Conservation (phyloP, 164 flowering plant genomes). For the Liquidambar formosana region DNA sequence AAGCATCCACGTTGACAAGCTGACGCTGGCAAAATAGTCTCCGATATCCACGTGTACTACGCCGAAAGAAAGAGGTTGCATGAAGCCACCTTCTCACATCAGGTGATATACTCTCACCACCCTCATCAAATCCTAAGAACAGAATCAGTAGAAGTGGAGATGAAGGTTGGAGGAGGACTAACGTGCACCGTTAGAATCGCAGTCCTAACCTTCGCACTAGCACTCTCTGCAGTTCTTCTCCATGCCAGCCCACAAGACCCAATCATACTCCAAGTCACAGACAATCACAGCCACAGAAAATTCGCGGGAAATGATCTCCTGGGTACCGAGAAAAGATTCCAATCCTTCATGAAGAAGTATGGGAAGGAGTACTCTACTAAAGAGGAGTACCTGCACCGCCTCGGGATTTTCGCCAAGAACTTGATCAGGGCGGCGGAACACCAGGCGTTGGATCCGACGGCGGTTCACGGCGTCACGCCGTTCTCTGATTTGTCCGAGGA, state of each 20-base stretch:
- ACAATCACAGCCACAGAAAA: slow-evolving; percentile 13
- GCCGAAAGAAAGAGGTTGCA: too few species aligned
- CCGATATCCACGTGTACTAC: too few species aligned
- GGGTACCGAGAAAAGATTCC: slow-evolving; percentile 47
- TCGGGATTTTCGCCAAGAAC: slow-evolving; percentile 63
- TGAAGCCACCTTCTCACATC: too few species aligned
- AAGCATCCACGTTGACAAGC: too few species aligned
- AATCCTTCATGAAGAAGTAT: slow-evolving; percentile 53
- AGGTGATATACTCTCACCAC: too few species aligned
- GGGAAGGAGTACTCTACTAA: slow-evolving; percentile 54
- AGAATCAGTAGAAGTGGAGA: background rate
- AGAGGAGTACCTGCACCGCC: slow-evolving; percentile 74
- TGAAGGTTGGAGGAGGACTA: slow-evolving; percentile 18
- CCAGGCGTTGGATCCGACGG: slow-evolving; percentile 78
- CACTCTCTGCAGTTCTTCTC: slow-evolving; percentile 8
- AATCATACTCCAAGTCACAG: slow-evolving; percentile 55
- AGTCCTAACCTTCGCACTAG: slow-evolving; percentile 36
- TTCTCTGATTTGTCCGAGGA: slow-evolving; percentile 75
- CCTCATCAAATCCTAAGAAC: too few species aligned
- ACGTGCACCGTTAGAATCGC: slow-evolving; percentile 22
- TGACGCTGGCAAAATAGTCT: too few species aligned
- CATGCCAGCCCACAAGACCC: slow-evolving; percentile 21
- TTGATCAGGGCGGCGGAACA: slow-evolving; percentile 70
- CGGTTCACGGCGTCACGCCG: slow-evolving; percentile 76
- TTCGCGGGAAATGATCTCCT: slow-evolving; percentile 17